These are phyloP conservation scores for Macrolepiota dolichaula DNA, from an alignment of 768 basidiomycete genomes.

Conservation along the genomic window DNA sequence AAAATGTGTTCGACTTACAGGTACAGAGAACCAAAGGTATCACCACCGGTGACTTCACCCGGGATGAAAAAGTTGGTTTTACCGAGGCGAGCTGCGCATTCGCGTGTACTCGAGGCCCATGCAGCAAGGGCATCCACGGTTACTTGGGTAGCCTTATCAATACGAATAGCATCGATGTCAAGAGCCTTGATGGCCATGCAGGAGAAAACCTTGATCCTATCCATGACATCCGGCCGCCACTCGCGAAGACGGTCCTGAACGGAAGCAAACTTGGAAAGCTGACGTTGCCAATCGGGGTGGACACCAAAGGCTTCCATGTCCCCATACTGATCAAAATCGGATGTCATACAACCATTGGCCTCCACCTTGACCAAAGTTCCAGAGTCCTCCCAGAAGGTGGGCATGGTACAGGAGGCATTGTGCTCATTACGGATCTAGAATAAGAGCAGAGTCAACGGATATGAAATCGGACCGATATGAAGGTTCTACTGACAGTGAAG, in stretches of 20 bases:
- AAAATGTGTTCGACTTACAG: slow-evolving; percentile 44
- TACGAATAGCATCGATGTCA: slow-evolving; percentile 91
- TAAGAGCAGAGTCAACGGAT: slow-evolving; percentile 8
- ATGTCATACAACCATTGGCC: slow-evolving; percentile 67
- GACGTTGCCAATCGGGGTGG: slow-evolving; percentile 91
- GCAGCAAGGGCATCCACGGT: slow-evolving; percentile 75
- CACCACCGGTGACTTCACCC: slow-evolving; percentile 93
- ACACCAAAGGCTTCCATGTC: slow-evolving; percentile 99
- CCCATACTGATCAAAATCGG: slow-evolving; percentile 93
- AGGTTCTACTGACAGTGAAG: slow-evolving; percentile 51
- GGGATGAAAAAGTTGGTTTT: slow-evolving; percentile 90
- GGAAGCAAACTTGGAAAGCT: slow-evolving; percentile 91
- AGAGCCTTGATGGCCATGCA: slow-evolving; percentile 87
- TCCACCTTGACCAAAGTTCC: slow-evolving; percentile 60
- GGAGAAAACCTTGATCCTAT: slow-evolving; percentile 71
- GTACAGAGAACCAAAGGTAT: slow-evolving; percentile 86
- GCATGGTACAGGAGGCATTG: slow-evolving; percentile 72
- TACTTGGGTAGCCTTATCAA: slow-evolving; percentile 93
- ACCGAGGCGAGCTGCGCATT: slow-evolving; percentile 66
- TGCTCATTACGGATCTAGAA: slow-evolving; percentile 61
- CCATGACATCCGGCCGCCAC: slow-evolving; percentile 80
- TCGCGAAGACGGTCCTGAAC: slow-evolving; percentile 95
- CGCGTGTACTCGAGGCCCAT: slow-evolving; percentile 73
- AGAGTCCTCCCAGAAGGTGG: slow-evolving; percentile 78
- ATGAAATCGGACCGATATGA: slow-evolving; percentile 5